A percentile compares a stretch with the other conserved stretches of the same genome.
These are phyloP conservation scores for Hyaloscypha variabilis DNA, from an alignment of 495 filamentous ascomycete species.

Conservation along the genomic window DNA sequence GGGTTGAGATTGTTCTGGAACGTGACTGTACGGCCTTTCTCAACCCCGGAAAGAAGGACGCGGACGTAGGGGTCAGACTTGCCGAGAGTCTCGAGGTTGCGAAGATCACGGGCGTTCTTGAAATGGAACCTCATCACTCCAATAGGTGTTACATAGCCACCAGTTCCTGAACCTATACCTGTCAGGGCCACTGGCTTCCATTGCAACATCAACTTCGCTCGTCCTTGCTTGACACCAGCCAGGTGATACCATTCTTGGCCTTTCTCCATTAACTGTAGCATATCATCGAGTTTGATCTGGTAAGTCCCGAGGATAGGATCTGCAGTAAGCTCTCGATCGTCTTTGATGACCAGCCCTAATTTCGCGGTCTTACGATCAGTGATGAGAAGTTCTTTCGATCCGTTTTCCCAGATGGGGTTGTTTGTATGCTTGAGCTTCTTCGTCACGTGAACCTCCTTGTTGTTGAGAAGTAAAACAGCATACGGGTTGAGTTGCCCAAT, in stretches of 20 bases:
- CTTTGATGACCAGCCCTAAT: slow-evolving; percentile 90
- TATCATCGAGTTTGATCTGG: slow-evolving; percentile 91
- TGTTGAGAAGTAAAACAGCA: slow-evolving; percentile 82
- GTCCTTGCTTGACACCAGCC: slow-evolving; percentile 76
- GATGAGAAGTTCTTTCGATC: slow-evolving; percentile 88
- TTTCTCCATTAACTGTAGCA: slow-evolving; percentile 88
- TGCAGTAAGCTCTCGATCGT: slow-evolving; percentile 81
- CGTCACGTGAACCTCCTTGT: slow-evolving; percentile 81
- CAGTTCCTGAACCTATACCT: slow-evolving; percentile 70
- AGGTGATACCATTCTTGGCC: slow-evolving; percentile 97
- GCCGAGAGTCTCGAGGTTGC: slow-evolving; percentile 92
- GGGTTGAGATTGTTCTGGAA: slow-evolving; percentile 96
- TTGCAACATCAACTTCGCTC: slow-evolving; percentile 83
- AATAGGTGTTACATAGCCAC: slow-evolving; percentile 90
- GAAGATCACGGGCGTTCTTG: slow-evolving; percentile 75
- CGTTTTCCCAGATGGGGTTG: slow-evolving; percentile 90
- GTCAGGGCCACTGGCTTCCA: slow-evolving; percentile 94
- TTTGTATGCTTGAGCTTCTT: slow-evolving; percentile 95
- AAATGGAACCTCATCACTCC: slow-evolving; percentile 96
- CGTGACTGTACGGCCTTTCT: slow-evolving; percentile 89
- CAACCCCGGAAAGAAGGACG: slow-evolving; percentile 84
- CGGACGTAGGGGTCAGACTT: slow-evolving; percentile 96
- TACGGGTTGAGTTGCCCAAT: slow-evolving; percentile 91
- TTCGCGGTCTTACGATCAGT: slow-evolving; percentile 89
- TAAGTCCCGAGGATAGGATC: slow-evolving; percentile 88